Evolutionary conservation across 495 filamentous ascomycete genomes (phyloP).

Genomic region (Cladorrhinum samala): DNA sequence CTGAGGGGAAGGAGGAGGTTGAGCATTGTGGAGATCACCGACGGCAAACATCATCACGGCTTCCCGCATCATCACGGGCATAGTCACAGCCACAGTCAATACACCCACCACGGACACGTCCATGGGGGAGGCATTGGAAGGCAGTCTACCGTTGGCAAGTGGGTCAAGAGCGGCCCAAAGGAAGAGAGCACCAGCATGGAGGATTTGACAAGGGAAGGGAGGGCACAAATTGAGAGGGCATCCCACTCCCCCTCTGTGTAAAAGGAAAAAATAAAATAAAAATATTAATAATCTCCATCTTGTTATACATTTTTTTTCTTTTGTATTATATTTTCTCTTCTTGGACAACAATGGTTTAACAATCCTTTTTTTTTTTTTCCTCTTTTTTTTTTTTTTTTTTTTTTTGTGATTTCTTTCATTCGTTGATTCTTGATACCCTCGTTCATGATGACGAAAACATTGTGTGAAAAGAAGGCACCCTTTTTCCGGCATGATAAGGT

Average conservation of each 20-base stretch:
- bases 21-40: constrained; percentile 7
- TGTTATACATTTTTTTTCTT: too few species aligned
- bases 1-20: constrained; percentile 1
- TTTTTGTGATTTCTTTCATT: background rate
- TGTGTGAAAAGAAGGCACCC: background rate
- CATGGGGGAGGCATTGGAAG: background rate
- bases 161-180: constrained; percentile 2
- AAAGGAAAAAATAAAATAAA: too few species aligned
- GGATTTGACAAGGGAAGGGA: constrained; percentile 15
- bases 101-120: background rate
- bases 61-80: too few species aligned
- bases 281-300: too few species aligned
- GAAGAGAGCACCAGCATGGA: constrained; percentile 18
- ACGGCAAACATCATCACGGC: background rate
- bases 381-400: background rate
- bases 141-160: background rate
- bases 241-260: background rate
- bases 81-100: too few species aligned
- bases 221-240: background rate
- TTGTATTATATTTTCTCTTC: background rate
- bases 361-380: background rate
- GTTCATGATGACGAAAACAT: background rate
- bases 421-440: background rate
- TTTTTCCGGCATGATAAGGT: too few species aligned
- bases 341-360: too few species aligned